Evolutionary conservation across 768 basidiomycete genomes (phyloP), one percentile per base, ranked within the genome.

Genomic region (Tricholoma bakamatsutake): DNA sequence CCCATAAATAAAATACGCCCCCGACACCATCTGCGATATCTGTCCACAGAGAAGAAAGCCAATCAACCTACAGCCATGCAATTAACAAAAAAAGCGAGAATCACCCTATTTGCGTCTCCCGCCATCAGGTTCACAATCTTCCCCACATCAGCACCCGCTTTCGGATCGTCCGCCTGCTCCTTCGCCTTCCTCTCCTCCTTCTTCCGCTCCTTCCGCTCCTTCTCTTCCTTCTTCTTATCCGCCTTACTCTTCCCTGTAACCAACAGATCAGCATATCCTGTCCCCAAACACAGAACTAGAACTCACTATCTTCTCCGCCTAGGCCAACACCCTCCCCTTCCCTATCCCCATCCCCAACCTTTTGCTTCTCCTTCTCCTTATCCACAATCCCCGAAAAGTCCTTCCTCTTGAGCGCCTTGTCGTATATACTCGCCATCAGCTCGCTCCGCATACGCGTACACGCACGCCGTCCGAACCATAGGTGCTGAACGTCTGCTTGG

Each of bases 51-150:
- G 3, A 24, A 24, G 21, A 27, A 24, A 13, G 5, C 5, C 24
- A 0, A 27, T 27, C 43, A 45, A 49, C 31, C 5, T 10, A 31
- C 5, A 31, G 31, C 47, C 5, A 21, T 40, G 37, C 1, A n/a
- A 49, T 34, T 13, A 15, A 34, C 7, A 17, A 24, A 24, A n/a
- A 24, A 4, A 31, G 13, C 28, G 13, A 27, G 33, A 65, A 71
- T 37, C 47, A 81, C 77, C 48, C 77, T 71, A 63, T 84, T 87
- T 2, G 85, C 83, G 65, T 92, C 90, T 6, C 81, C 83, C 12
- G 88, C 84, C 91, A 95, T 95, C 34, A 94, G 70, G 60, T 92
- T 91, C 53, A 94, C 90, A 52, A 95, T 90, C 67, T 94, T 93
- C 11, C 93, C 93, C 11, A 89, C 77, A 66, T 93, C 89, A 7